A percentile compares a stretch with the other conserved stretches of the same genome.
Conservation (phyloP, 805 yeast species). For the Wickerhamiella alocasiicola region DNA sequence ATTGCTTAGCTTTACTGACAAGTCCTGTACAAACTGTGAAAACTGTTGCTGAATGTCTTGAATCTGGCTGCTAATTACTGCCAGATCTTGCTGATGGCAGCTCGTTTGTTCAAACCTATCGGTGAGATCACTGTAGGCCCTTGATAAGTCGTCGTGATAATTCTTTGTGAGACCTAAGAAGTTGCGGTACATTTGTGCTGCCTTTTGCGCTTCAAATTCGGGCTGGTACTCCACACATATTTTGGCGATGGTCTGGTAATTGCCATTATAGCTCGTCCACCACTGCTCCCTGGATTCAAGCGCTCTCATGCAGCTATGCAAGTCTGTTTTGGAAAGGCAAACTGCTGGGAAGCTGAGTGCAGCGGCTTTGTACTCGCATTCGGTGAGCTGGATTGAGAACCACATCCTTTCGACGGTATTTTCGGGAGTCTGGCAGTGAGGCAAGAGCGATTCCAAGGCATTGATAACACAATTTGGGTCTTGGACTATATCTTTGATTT, state of each 20-base stretch:
- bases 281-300: constrained; percentile 34
- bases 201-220: constrained; percentile 16
- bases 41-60: neutral
- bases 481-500: constrained; percentile 17
- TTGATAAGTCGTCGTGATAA: neutral
- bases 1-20: neutral
- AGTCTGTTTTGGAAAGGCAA: constrained; percentile 14
- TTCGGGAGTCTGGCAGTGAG: constrained; percentile 19
- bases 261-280: constrained; percentile 67
- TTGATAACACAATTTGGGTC: constrained; percentile 20
- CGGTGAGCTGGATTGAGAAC: constrained; percentile 21
- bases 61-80: neutral
- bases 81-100: neutral
- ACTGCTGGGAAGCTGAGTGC: constrained; percentile 20
- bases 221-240: constrained; percentile 32
- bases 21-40: too few relatives aligned
- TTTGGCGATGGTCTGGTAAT: constrained; percentile 41
- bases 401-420: constrained; percentile 17
- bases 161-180: neutral
- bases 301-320: constrained; percentile 18
- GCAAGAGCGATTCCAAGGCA: constrained; percentile 22
- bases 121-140: constrained; percentile 1
- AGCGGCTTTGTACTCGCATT: constrained; percentile 26
- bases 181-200: constrained; percentile 12
- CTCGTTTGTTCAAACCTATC: neutral